Evolutionary conservation across 1,139 yeast genomes (phyloP).

Genomic region (Scheffersomyces insectosa): DNA sequence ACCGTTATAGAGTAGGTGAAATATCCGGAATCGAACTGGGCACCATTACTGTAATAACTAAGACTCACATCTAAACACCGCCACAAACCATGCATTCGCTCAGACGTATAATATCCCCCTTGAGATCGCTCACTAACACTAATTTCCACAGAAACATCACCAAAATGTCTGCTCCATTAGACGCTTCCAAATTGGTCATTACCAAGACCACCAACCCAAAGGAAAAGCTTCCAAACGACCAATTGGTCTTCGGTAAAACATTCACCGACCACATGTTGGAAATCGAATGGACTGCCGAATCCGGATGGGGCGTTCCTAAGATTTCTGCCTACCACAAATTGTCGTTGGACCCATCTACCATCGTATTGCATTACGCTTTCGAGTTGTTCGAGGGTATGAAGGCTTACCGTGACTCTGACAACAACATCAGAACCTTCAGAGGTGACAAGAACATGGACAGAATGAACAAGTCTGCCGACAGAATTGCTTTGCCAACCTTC

Average conservation of each 20-base stretch:
- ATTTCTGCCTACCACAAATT: constrained; percentile 40
- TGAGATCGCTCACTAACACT: no score
- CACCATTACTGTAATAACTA: no score
- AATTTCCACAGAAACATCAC: no score
- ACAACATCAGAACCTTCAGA: constrained; percentile 37
- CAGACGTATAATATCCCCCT: no score
- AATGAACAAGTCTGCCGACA: constrained; percentile 37
- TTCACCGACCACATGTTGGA: constrained; percentile 63
- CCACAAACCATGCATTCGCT: no score
- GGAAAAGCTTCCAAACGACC: constrained; percentile 65
- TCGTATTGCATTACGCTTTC: constrained; percentile 30
- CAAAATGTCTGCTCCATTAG: constrained; percentile 45
- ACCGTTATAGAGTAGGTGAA: no score
- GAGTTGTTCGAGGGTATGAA: constrained; percentile 32
- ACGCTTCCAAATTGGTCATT: constrained; percentile 67
- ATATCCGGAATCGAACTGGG: no score
- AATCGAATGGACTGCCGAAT: constrained; percentile 33
- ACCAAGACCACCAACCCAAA: constrained; percentile 63
- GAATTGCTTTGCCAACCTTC: constrained; percentile 40
- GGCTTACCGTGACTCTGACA: constrained; percentile 31
- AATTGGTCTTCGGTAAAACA: constrained; percentile 81
- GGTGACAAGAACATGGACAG: constrained; percentile 42
- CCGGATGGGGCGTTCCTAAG: constrained; percentile 41
- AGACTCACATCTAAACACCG: no score
- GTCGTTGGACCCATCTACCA: constrained; percentile 25